Conservation (phyloP, 2,329 filamentous ascomycete genomes). For the Diaporthe eres region DNA sequence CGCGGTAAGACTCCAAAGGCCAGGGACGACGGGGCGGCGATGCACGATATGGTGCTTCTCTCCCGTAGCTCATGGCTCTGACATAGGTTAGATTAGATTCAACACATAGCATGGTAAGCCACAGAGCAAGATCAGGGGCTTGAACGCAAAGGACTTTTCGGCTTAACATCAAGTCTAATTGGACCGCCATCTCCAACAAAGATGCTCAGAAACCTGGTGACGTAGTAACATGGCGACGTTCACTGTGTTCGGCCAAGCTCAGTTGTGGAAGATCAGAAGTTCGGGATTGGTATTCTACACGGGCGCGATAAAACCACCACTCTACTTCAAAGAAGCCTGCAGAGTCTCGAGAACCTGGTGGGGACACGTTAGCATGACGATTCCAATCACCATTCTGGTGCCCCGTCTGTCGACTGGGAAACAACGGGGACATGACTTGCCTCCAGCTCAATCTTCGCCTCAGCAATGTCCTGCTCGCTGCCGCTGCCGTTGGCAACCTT, state of each 20-base stretch:
- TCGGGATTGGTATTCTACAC: conserved; percentile 53
- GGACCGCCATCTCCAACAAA: conserved; percentile 9
- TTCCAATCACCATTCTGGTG: not conserved
- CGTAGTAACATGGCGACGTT: not conserved
- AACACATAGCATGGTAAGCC: not conserved
- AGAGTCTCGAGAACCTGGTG: conserved; percentile 84
- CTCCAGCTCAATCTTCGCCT: conserved; percentile 99
- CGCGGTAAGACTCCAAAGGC: too few species aligned
- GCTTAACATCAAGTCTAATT: conserved; percentile 8
- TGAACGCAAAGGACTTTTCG: not conserved
- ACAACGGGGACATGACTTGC: conserved; percentile 62
- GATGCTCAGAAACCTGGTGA: not conserved
- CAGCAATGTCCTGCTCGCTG: conserved; percentile 96
- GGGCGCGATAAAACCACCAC: conserved; percentile 48
- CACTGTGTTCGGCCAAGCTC: not conserved
- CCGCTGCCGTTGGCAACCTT: conserved; percentile 92
- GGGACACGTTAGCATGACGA: conserved; percentile 53
- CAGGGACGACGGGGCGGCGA: not conserved
- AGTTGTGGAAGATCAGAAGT: conserved; percentile 14
- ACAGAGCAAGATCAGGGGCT: not conserved
- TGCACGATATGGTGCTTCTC: not conserved
- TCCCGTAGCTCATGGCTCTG: too few species aligned
- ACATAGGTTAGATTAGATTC: not conserved
- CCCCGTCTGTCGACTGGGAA: not conserved
- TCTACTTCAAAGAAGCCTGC: conserved; percentile 85